Base-by-base conservation (phyloP, 106 monocot species). In the Acorus gramineus region DNA sequence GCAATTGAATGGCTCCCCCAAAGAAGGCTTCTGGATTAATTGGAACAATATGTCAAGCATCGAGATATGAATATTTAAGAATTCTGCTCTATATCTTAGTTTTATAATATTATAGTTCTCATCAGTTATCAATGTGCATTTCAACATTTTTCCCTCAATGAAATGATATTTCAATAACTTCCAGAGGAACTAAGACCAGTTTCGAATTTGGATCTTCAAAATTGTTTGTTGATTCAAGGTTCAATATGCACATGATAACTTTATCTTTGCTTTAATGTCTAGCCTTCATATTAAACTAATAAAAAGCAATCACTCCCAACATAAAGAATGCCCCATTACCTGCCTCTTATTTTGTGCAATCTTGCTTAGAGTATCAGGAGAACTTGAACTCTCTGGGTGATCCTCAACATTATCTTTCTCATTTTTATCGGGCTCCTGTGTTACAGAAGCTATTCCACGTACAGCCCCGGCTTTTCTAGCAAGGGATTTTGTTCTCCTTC, bases 401-500 rank as follows among this genome's bases (percentile, higher is more conserved):
- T 72, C 78, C 46, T 76, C 78, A 74, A 11, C 47, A 66, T 69
- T 61, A 61, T 68, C 66, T 44, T 50, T 58, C 44, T 82, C 85
- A 63, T 80, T 84, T 73, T 85, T 84, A 43, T 59, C 52, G 49
- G 73, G 14, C 8, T 82, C 80, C 53, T 68, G 56, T 44, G 64
- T 66, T 63, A 66, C 55, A 67, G 85, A 85, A 64, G 66, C 75
- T 58, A 64, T 60, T 65, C 79, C 77, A 42, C 75, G 70, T 50
- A 84, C 49, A 4, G 59, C 64, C 9, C 79, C 52, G 62, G 74
- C 74, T 66, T 76, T 87, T 76, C 92, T 77, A 59, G 87, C 66
- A 68, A 76, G 59, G 51, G 72, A 72, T 78, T 76, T 87, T 71
- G 87, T 82, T 74, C 87, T 87, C 63, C 85, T 85, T 77, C 85